Evolutionary conservation across 106 monocot genomes (phyloP), one percentile per base, ranked within the genome.

Genomic region (Vanilla planifolia): DNA sequence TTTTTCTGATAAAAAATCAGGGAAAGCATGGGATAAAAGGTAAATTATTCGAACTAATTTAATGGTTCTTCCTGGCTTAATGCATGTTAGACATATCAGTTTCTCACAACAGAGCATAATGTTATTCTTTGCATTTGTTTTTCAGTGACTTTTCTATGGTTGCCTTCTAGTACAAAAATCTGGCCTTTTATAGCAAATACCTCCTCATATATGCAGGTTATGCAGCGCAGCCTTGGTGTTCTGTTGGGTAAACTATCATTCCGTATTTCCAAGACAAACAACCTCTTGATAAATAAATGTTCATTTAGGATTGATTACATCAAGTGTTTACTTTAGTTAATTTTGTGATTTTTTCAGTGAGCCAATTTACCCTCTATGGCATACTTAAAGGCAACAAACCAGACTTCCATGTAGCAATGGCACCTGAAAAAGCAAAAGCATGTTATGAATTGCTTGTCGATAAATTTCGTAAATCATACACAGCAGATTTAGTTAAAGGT

Each of bases 331-430:
- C 22, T 14, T 34, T 40, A 15, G 63, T 40, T 2, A 66, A 29
- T 55, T 60, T 62, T 46, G 3, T 23, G 21, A 33, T 65, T 77
- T 8, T 62, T 13, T 33, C 74, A 94, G 94, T 94, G 21, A 94
- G 94, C 62, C 94, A 94, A 56, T 94, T 94, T 68, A 94, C 94
- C 20, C 73, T 94, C 34, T 94, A 86, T 73, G 94, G 94, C 5
- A 67, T 83, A 55, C 65, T 94, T 16, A 94, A 94, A 71, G 94
- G 94, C 15, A 94, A 94, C 66, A 94, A 89, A 55, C 94, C 94
- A 40, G 94, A 94, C 77, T 94, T 94, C 76, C 94, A 94, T 71
- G 75, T 86, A 16, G 86, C 94, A 7, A 94, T 94, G 94, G 77
- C 82, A 65, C 85, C 94, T 66, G 69, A 82, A 20, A 77, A 72